Conservation (phyloP, 805 yeast species). For the Ogataea salicorniae region DNA sequence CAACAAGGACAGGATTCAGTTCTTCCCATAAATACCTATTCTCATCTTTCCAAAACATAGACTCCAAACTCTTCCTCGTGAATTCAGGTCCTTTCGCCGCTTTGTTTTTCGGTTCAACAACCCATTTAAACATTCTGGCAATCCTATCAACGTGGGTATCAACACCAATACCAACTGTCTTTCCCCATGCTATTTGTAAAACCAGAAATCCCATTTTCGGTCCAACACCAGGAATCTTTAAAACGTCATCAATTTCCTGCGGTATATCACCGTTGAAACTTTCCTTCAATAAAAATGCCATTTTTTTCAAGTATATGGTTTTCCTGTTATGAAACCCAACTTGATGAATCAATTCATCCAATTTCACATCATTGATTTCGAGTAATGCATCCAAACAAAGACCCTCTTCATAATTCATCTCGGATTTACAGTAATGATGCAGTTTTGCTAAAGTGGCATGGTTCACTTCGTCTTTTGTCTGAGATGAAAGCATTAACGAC, state of each 20-base stretch:
- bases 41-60: slow-evolving; percentile 53
- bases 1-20: slow-evolving; percentile 81
- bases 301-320: slow-evolving; percentile 59
- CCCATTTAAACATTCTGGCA: slow-evolving; percentile 81
- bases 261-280: slow-evolving; percentile 69
- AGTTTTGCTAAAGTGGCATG: slow-evolving; percentile 63
- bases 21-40: slow-evolving; percentile 58
- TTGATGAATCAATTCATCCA: slow-evolving; percentile 64
- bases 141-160: slow-evolving; percentile 87
- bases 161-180: slow-evolving; percentile 83
- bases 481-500: slow-evolving; percentile 83
- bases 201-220: slow-evolving; percentile 90
- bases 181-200: slow-evolving; percentile 76
- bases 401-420: slow-evolving; percentile 40
- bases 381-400: slow-evolving; percentile 51
- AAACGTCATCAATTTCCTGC: slow-evolving; percentile 55
- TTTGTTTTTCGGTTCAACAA: slow-evolving; percentile 35
- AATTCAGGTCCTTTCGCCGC: slow-evolving; percentile 56
- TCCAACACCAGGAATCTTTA: slow-evolving; percentile 83
- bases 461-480: slow-evolving; percentile 86
- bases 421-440: slow-evolving; percentile 40
- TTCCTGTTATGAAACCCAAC: slow-evolving; percentile 88
- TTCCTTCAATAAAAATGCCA: slow-evolving; percentile 49
- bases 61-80: slow-evolving; percentile 62
- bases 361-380: slow-evolving; percentile 44